phyloP scores from a whole-genome alignment of 2,329 filamentous ascomycete species.

The Xylariaceae sp. region DNA sequence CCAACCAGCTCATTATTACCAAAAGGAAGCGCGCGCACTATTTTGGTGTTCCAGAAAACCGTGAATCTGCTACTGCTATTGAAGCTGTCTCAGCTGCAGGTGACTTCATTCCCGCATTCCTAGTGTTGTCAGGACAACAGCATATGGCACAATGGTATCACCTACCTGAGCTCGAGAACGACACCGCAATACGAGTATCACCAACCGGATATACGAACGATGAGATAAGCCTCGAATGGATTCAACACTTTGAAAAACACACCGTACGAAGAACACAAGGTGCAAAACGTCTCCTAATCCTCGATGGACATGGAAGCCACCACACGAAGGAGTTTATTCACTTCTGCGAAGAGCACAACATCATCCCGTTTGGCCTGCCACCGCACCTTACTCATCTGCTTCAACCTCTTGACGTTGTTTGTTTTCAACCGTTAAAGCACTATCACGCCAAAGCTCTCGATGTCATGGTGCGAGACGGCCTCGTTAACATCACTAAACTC shows the following conservation, averaged over 20 bases:
- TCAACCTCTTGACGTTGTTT: not conserved
- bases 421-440: not conserved
- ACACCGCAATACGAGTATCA: not conserved
- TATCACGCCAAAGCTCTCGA: not conserved
- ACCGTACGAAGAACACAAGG: not conserved
- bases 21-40: too few species aligned
- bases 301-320: not conserved
- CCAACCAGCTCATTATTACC: too few species aligned
- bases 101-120: not conserved
- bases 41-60: too few species aligned
- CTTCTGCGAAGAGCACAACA: not conserved
- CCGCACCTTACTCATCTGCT: not conserved
- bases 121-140: not conserved
- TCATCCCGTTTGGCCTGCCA: not conserved
- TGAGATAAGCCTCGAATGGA: not conserved
- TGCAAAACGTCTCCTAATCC: not conserved
- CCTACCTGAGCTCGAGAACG: not conserved
- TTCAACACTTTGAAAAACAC: not conserved
- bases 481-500: not conserved
- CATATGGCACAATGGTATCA: not conserved
- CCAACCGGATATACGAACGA: not conserved
- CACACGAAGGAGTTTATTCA: not conserved
- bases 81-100: not conserved
- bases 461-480: not conserved
- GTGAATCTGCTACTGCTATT: not conserved